A percentile compares a stretch with the other conserved stretches of the same genome.
Conservation (phyloP, 1,139 yeast species). For the Arxiozyma slooffiae region DNA sequence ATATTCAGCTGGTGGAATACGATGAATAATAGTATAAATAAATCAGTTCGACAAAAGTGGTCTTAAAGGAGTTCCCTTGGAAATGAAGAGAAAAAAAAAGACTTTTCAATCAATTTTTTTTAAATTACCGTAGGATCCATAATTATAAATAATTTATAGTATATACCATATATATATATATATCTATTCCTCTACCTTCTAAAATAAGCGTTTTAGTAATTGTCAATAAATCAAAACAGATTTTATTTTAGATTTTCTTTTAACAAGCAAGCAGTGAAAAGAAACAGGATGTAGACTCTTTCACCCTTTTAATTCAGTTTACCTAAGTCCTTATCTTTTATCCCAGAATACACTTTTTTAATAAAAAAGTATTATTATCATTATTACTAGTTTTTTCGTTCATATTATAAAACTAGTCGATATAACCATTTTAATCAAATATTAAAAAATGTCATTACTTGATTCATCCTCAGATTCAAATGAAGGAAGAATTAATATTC, state of each 20-base stretch:
- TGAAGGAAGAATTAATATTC: constrained; percentile 16
- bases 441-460: constrained; percentile 9
- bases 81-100: too few relatives aligned
- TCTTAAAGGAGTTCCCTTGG: constrained; percentile 79
- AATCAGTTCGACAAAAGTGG: constrained; percentile 90
- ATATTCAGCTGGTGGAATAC: constrained; percentile 57
- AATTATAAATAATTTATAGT: too few relatives aligned
- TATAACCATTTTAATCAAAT: not conserved
- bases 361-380: too few relatives aligned
- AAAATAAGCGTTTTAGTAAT: too few relatives aligned
- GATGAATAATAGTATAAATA: constrained; percentile 89
- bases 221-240: not conserved
- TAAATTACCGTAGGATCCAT: too few relatives aligned
- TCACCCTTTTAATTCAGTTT: not conserved
- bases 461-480: constrained; percentile 19
- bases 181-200: not conserved
- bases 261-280: not conserved
- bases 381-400: too few relatives aligned
- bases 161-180: too few relatives aligned
- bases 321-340: not conserved
- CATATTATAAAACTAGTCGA: not conserved
- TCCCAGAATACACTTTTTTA: not conserved
- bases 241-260: not conserved
- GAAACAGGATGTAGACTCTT: not conserved
- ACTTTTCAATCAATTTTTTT: too few relatives aligned